These are phyloP conservation scores for Scleroderma bovista DNA, from an alignment of 768 basidiomycete genomes.

Conservation along the genomic window DNA sequence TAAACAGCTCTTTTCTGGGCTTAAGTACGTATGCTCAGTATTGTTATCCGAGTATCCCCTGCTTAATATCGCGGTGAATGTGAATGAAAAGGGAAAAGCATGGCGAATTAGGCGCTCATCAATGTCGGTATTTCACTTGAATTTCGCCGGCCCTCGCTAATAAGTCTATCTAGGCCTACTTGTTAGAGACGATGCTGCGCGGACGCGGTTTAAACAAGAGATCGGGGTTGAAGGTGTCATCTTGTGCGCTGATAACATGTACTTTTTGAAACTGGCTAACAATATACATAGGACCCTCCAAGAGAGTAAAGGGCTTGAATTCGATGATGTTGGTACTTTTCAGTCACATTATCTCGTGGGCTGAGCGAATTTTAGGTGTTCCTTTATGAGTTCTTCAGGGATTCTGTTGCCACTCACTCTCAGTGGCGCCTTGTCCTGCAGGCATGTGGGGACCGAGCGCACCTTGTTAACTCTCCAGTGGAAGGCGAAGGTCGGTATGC, in stretches of 20 bases:
- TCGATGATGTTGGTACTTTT: conserved; percentile 4
- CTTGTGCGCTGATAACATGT: neutral
- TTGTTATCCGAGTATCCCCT: neutral
- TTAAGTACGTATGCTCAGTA: neutral
- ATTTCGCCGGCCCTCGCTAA: neutral
- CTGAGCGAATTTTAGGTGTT: conserved; percentile 48
- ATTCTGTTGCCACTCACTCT: conserved; percentile 44
- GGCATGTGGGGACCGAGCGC: conserved; percentile 18
- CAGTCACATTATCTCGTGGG: neutral
- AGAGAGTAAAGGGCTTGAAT: conserved; percentile 9
- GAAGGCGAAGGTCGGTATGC: conserved; percentile 43
- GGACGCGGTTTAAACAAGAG: neutral
- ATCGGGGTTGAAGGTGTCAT: neutral
- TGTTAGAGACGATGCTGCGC: neutral
- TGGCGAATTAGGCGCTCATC: neutral
- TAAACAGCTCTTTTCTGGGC: conserved; percentile 48
- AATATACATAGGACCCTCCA: conserved; percentile 4
- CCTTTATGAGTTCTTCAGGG: conserved; percentile 69
- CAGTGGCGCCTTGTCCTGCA: conserved; percentile 59
- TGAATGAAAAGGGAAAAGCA: neutral
- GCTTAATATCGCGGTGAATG: neutral
- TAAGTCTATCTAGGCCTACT: neutral
- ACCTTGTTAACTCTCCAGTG: conserved; percentile 36
- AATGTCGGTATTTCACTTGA: neutral
- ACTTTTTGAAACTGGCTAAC: neutral